phyloP scores from a whole-genome alignment of 352 stramenopile species.

The Aphanomyces invadans region DNA sequence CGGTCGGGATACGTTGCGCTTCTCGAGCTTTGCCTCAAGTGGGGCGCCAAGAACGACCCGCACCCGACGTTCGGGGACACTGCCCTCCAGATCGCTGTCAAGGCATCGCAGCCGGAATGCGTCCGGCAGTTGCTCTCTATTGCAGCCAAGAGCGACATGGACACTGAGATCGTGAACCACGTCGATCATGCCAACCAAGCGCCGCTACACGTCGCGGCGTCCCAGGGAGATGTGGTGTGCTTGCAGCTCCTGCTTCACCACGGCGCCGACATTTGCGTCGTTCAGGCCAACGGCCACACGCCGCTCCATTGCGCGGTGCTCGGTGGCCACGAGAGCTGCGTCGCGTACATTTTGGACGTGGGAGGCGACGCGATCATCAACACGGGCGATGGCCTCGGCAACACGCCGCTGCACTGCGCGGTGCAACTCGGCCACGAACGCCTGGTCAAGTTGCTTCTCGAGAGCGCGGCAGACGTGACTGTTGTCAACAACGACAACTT shows the following conservation, averaged over 20 bases:
- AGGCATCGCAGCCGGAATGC: slow-evolving; percentile 47
- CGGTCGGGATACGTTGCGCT: slow-evolving; percentile 46
- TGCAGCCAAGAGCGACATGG: slow-evolving; percentile 78
- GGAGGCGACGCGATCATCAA: slow-evolving; percentile 75
- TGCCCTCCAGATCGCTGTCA: slow-evolving; percentile 68
- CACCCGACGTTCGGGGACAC: slow-evolving; percentile 81
- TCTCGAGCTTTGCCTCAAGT: slow-evolving; percentile 62
- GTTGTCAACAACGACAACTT: slow-evolving; percentile 50
- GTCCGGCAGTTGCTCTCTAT: slow-evolving; percentile 54
- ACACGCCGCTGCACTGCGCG: slow-evolving; percentile 72
- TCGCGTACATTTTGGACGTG: slow-evolving; percentile 78
- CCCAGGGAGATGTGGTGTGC: slow-evolving; percentile 59
- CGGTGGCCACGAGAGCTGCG: slow-evolving; percentile 53
- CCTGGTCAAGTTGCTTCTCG: slow-evolving; percentile 63
- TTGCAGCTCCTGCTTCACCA: slow-evolving; percentile 69
- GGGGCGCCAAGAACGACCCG: slow-evolving; percentile 77
- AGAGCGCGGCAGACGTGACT: slow-evolving; percentile 66
- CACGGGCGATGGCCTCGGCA: slow-evolving; percentile 58
- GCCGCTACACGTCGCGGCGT: slow-evolving; percentile 65
- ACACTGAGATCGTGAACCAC: slow-evolving; percentile 81
- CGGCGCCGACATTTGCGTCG: slow-evolving; percentile 71
- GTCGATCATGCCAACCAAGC: slow-evolving; percentile 75
- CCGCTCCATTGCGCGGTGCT: slow-evolving; percentile 68
- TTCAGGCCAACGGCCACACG: slow-evolving; percentile 71
- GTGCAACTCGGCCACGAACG: slow-evolving; percentile 46